phyloP scores from a whole-genome alignment of 768 basidiomycete species.

The Ramaria sp. region DNA sequence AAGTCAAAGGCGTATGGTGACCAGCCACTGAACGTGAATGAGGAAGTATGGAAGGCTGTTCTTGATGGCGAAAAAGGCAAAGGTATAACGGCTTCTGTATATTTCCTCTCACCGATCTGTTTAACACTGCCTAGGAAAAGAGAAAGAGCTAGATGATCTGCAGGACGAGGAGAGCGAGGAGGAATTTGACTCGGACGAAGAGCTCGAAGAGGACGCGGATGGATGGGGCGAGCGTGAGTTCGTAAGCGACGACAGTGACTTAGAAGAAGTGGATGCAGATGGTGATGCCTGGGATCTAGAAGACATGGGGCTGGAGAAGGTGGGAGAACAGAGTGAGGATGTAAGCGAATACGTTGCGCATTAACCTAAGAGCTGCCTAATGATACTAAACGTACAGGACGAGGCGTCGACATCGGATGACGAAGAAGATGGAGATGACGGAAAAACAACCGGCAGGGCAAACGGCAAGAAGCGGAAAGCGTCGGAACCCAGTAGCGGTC shows the following conservation, averaged over 20 bases:
- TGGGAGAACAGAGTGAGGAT: conserved; percentile 32
- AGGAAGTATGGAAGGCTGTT: conserved; percentile 89
- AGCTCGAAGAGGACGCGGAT: conserved; percentile 37
- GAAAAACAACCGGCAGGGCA: conserved; percentile 52
- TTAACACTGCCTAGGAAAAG: conserved; percentile 23
- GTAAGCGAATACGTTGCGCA: conserved; percentile 12
- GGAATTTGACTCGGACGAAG: conserved; percentile 34
- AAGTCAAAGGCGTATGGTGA: conserved; percentile 97
- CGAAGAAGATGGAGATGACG: conserved; percentile 16
- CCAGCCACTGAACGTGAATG: conserved; percentile 95
- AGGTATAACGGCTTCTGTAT: neutral
- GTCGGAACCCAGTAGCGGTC: conserved; percentile 37
- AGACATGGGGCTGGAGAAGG: conserved; percentile 30
- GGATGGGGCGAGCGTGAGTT: conserved; percentile 46
- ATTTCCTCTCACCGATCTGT: neutral
- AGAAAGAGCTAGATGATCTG: conserved; percentile 37
- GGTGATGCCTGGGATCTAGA: conserved; percentile 26
- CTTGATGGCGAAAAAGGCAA: conserved; percentile 65
- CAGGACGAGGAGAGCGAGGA: conserved; percentile 46
- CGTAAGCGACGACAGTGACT: conserved; percentile 42
- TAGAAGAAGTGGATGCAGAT: conserved; percentile 25
- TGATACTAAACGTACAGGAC: conserved; percentile 26
- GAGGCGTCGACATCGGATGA: conserved; percentile 16
- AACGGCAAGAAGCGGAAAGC: conserved; percentile 38
- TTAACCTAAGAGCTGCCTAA: conserved; percentile 10